Base-by-base conservation (phyloP, 2,329 filamentous ascomycete genomes). In the Lasiodiplodia sp. region DNA sequence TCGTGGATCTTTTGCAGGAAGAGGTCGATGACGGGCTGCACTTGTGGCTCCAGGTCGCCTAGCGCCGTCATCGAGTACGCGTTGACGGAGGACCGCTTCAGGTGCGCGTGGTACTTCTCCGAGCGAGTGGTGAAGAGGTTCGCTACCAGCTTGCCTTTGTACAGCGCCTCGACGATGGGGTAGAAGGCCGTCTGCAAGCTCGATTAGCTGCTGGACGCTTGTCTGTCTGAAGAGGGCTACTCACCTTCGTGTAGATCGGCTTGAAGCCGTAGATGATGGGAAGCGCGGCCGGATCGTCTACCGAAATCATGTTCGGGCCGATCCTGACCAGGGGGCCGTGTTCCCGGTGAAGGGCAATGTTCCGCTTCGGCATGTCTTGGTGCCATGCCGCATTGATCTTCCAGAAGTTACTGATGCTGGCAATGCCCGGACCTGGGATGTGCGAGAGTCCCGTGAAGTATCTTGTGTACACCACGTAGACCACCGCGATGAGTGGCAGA, bases 51-150 rank as follows among this genome's bases (percentile, higher is more conserved):
- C 2, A 58, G 55, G 25, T 58, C 55, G 25, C 25, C 21, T 3
- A 58, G n/a, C 7, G 55, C 25, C 3, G 55, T 37, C 55, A 58
- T 37, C 31, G 55, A 58, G 31, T 58, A 58, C 10, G 55, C 55
- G 28, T 34, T 58, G 18, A 58, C 55, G 11, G 55, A 58, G 1
- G 55, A 21, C 25, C 55, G 31, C n/a, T 58, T 58, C 14, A 58
- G 28, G 31, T 58, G 55, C 10, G 55, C 55, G 40, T 77, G 75
- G 21, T 72, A 77, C 18, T 74, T 72, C 70, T 77, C 76, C 70
- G 72, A 74, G 40, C 75, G 73, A 3, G 76, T 78, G 64, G 73
- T 76, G 70, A 77, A 78, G 25, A 78, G 68, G 52, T 78, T 78
- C 23, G 73, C 72, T 28, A 78, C 72, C 47, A 78, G 65, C 52